These are phyloP conservation scores for Hanseniaspora occidentalis DNA, from an alignment of 805 yeast genomes.

Conservation along the genomic window DNA sequence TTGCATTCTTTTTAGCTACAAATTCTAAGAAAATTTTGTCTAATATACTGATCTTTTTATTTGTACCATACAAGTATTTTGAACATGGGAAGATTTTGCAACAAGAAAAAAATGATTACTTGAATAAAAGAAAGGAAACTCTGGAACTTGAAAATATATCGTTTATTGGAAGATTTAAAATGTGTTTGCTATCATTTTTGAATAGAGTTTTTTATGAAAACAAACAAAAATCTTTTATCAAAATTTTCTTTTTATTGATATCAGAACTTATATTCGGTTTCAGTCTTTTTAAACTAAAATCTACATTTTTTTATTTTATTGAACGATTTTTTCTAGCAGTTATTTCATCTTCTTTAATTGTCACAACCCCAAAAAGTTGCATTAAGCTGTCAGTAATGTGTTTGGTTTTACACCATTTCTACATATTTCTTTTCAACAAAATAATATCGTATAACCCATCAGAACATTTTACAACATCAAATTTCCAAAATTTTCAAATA, in stretches of 20 bases:
- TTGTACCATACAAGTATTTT: conserved; percentile 10
- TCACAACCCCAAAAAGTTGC: conserved; percentile 2
- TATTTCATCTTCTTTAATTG: conserved; percentile 23
- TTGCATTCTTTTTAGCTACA: conserved; percentile 18
- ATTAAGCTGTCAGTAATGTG: not conserved
- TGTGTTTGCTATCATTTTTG: not conserved
- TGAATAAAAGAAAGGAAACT: not conserved
- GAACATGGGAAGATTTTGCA: not conserved
- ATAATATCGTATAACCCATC: not conserved
- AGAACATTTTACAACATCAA: not conserved
- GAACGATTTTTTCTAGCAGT: conserved; percentile 20
- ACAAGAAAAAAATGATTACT: not conserved
- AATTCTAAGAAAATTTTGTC: conserved; percentile 18
- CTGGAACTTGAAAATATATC: no score
- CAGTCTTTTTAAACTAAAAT: not conserved
- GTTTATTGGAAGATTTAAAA: not conserved
- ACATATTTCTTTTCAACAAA: not conserved
- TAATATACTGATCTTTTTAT: conserved; percentile 16
- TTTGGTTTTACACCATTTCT: not conserved
- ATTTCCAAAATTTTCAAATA: not conserved
- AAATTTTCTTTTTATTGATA: not conserved
- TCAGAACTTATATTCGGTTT: not conserved
- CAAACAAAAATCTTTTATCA: not conserved
- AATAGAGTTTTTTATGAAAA: not conserved
- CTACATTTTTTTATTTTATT: conserved; percentile 11